Conservation (phyloP, 2,329 filamentous ascomycete genomes). For the Dothideomycetes sp. region DNA sequence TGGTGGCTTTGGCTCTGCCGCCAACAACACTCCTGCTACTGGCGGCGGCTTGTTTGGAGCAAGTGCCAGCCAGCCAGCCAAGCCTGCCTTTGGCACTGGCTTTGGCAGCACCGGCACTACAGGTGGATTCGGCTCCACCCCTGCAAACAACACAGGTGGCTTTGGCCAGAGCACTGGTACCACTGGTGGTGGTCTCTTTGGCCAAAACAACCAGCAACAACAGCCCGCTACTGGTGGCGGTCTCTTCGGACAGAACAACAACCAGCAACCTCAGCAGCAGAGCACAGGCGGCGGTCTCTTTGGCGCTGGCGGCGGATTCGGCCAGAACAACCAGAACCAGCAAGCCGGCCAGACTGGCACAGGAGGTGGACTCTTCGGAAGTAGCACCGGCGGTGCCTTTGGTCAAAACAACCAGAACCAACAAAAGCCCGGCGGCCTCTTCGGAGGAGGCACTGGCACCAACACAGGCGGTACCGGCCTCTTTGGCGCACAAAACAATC, state of each 20-base stretch:
- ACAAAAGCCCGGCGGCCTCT: conserved; percentile 4
- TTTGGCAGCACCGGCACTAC: conserved; percentile 32
- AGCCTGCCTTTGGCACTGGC: conserved; percentile 12
- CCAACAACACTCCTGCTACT: conserved; percentile 15
- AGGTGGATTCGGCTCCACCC: conserved; percentile 27
- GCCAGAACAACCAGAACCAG: conserved; percentile 14
- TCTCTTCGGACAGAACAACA: conserved; percentile 20
- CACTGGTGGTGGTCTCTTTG: conserved; percentile 15
- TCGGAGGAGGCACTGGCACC: conserved; percentile 1
- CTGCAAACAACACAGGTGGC: conserved; percentile 20
- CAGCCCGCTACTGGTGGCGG: conserved; percentile 14
- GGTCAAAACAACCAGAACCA: conserved; percentile 16
- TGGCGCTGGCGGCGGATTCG: conserved; percentile 7
- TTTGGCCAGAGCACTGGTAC: conserved; percentile 12
- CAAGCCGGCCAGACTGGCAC: conserved; percentile 20
- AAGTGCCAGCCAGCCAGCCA: conserved; percentile 9
- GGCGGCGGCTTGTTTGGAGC: conserved; percentile 10
- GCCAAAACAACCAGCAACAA: conserved; percentile 23
- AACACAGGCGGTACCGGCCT: conserved; percentile 38
- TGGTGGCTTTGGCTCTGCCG: conserved; percentile 14
- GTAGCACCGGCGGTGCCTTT: conserved; percentile 15
- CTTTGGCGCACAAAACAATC: conserved; percentile 24
- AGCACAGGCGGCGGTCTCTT: conserved; percentile 11
- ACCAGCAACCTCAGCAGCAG: conserved; percentile 19
- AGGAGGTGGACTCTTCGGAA: conserved; percentile 30